A percentile compares a stretch with the other conserved stretches of the same genome.
These are phyloP conservation scores for Eleusine coracana DNA, from an alignment of 176 grass and related monocot species.

Conservation along the genomic window DNA sequence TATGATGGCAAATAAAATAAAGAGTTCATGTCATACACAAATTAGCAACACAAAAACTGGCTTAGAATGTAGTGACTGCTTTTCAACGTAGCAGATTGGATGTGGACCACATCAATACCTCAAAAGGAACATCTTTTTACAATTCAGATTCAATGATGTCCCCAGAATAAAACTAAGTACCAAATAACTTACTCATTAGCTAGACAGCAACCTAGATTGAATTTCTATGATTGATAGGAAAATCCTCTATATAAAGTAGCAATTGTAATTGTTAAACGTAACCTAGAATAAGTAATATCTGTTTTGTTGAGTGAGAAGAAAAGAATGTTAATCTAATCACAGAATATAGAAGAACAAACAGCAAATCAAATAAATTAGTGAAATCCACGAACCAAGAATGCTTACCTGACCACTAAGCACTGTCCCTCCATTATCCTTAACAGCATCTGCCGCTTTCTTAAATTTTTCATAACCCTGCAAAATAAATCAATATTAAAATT, in stretches of 20 bases:
- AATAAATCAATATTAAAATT: slow-evolving; percentile 26
- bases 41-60: neutral
- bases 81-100: neutral
- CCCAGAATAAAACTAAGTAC: neutral
- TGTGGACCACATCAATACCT: neutral
- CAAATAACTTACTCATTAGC: neutral
- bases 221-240: neutral
- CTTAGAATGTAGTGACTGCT: neutral
- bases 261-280: neutral
- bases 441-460: slow-evolving; percentile 89
- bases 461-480: slow-evolving; percentile 93
- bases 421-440: slow-evolving; percentile 62
- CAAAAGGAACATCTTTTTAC: neutral
- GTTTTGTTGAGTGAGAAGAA: neutral
- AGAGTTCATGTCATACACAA: neutral
- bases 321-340: neutral
- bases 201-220: neutral
- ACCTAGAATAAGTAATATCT: neutral
- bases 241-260: neutral
- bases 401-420: slow-evolving; percentile 83
- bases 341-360: neutral
- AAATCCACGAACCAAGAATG: slow-evolving; percentile 32
- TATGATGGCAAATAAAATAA: neutral
- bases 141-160: neutral
- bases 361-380: neutral